These are phyloP conservation scores for Spirogloea muscicola DNA, from an alignment of 139 green algal genomes.

Conservation along the genomic window DNA sequence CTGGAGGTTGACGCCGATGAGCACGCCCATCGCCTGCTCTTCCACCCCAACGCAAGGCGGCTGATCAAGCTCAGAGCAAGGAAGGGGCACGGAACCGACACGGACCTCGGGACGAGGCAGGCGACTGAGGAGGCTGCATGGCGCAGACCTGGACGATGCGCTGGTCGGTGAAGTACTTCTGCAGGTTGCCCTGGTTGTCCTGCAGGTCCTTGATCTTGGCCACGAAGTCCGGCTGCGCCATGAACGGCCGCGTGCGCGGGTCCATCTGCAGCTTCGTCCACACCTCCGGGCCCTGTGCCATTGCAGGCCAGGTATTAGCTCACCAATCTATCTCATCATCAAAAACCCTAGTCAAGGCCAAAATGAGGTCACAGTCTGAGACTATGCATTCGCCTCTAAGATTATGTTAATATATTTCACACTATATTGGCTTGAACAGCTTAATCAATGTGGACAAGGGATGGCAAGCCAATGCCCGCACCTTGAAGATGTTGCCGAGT, in stretches of 20 bases:
- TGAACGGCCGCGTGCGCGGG: conserved; percentile 66
- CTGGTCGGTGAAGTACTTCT: conserved; percentile 50
- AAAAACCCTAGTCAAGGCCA: background rate
- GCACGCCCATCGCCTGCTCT: conserved; percentile 37
- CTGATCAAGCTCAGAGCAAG: no score
- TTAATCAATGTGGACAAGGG: no score
- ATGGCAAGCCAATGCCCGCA: no score
- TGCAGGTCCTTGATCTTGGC: conserved; percentile 73
- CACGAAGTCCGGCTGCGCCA: conserved; percentile 88
- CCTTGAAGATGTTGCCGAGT: conserved; percentile 29
- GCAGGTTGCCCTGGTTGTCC: conserved; percentile 67
- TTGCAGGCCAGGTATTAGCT: background rate
- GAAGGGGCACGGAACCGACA: no score
- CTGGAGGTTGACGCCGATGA: conserved; percentile 52
- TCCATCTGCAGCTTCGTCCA: conserved; percentile 77
- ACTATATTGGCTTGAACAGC: no score
- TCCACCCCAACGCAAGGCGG: no score
- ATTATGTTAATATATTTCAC: background rate
- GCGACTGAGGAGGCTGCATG: background rate
- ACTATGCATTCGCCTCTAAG: conserved; percentile 6
- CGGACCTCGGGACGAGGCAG: no score
- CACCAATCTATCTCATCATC: background rate
- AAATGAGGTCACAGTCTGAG: conserved; percentile 44
- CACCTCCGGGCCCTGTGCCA: conserved; percentile 55
- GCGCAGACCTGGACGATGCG: conserved; percentile 50